Evolutionary conservation across 2,329 filamentous ascomycete genomes (phyloP), one percentile per base, ranked within the genome.

Genomic region (Clonostachys byssicola): DNA sequence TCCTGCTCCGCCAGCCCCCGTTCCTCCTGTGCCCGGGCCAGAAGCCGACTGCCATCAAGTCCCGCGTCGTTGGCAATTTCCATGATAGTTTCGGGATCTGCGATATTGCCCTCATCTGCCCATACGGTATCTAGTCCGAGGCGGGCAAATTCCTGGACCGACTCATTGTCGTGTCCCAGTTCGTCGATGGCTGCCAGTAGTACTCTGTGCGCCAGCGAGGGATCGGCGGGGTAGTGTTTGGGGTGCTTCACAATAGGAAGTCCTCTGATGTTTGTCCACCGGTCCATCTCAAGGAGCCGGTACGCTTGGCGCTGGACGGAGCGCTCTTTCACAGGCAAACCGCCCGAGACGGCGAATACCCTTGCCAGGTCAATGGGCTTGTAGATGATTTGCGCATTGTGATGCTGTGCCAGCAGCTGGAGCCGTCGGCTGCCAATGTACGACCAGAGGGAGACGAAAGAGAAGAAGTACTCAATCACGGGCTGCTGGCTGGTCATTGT

Each of bases 361-460:
- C 60, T 54, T 35, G 63, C 43, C 5, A 63, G 47, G 45, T 63
- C 54, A 10, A 62, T 50, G 20, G 60, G 60, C 45, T 62, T 61
- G 52, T 54, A 61, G 49, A 64, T 45, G 52, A 58, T 53, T 40
- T 51, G 39, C 23, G 55, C 57, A 48, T 60, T 56, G 43, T 53
- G 51, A 7, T 58, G 39, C 10, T 49, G 40, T 13, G 53, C 56
- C 4, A 61, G 50, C 14, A 44, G 42, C 16, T 54, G 53, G 13
- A 62, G 50, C 14, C 53, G 57, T 3, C 52, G 54, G 40, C 60
- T 62, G 42, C 58, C 60, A 43, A 62, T 53, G 45, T 54, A 46
- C 20, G 60, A 61, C 59, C 58, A 61, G 16, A 61, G 52, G 2
- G 60, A 62, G 38, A 62, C 57, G 51, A 61, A 61, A 34, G 58